Percentiles rank a stretch among this genome's conserved stretches.
phyloP scores from a whole-genome alignment of 164 flowering plant genomes.

The Warburgia ugandensis region DNA sequence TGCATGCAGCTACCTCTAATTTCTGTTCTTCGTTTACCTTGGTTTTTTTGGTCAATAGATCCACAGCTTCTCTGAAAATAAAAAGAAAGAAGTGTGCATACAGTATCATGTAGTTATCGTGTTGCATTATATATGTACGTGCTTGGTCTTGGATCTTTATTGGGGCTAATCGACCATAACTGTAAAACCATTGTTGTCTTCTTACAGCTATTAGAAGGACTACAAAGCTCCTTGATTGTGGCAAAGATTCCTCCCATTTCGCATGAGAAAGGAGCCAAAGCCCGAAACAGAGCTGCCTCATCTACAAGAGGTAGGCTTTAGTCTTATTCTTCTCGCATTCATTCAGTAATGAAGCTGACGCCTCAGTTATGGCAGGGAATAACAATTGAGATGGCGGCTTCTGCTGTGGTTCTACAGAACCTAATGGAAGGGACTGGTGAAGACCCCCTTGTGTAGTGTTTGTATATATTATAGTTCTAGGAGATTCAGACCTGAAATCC shows the following conservation, averaged over 20 bases:
- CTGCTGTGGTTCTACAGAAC: not conserved
- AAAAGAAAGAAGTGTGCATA: no score
- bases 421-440: not conserved
- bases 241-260: slow-evolving; percentile 23
- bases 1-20: no score
- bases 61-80: no score
- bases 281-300: slow-evolving; percentile 12
- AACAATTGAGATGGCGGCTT: slow-evolving; percentile 7
- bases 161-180: not conserved
- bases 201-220: slow-evolving; percentile 31
- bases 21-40: no score
- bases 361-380: slow-evolving; percentile 17
- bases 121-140: no score
- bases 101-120: no score
- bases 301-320: slow-evolving; percentile 14
- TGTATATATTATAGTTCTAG: no score
- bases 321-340: no score
- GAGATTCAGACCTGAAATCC: no score
- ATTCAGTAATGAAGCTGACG: slow-evolving; percentile 4
- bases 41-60: no score
- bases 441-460: not conserved
- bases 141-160: not conserved
- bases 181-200: not conserved
- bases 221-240: slow-evolving; percentile 25
- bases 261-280: slow-evolving; percentile 24